phyloP scores from a whole-genome alignment of 2,329 filamentous ascomycete genomes.

The Colletotrichum scovillei region DNA sequence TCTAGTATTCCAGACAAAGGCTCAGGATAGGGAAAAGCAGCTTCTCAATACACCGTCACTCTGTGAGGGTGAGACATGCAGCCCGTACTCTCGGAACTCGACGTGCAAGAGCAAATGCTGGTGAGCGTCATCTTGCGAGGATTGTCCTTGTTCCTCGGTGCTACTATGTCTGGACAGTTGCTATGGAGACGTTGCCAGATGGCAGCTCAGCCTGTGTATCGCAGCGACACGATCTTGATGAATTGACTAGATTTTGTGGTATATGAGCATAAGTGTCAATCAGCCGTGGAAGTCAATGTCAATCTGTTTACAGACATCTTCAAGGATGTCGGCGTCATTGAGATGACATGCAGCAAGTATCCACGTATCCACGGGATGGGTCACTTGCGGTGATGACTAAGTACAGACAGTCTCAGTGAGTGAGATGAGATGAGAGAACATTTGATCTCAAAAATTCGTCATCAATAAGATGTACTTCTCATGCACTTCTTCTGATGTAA shows the following conservation, averaged over 20 bases:
- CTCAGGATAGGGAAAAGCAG: background rate
- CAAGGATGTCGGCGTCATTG: background rate
- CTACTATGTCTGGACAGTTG: slow-evolving; percentile 8
- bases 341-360: background rate
- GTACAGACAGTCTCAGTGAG: background rate
- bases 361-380: background rate
- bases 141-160: background rate
- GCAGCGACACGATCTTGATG: background rate
- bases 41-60: background rate
- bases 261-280: background rate
- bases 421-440: background rate
- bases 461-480: background rate
- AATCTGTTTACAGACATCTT: background rate
- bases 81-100: slow-evolving; percentile 7
- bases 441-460: background rate
- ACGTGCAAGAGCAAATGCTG: slow-evolving; percentile 5
- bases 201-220: background rate
- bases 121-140: background rate
- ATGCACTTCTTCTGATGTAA: background rate
- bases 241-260: background rate
- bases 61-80: background rate
- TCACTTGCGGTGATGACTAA: background rate
- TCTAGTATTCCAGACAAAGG: background rate
- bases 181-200: slow-evolving; percentile 1
- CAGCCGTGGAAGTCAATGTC: background rate